Conservation (phyloP, 495 filamentous ascomycete species). For the Recurvomyces mirabilis region DNA sequence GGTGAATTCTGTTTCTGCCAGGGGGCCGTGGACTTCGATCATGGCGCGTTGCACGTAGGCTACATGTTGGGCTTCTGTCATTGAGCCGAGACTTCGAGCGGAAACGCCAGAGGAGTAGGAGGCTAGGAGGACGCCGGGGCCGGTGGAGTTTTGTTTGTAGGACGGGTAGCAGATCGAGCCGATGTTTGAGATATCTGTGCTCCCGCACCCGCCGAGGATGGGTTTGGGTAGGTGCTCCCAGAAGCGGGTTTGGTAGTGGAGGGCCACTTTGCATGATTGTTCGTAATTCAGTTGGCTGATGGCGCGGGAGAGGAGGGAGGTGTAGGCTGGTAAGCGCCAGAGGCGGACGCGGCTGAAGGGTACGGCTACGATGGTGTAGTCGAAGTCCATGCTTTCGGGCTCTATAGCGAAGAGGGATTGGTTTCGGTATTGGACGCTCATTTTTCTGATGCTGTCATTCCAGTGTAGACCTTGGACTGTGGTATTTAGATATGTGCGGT, state of each 20-base stretch:
- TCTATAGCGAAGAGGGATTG: constrained; percentile 17
- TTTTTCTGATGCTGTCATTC: constrained; percentile 26
- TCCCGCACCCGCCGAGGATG: constrained; percentile 52
- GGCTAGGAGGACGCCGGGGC: constrained; percentile 52
- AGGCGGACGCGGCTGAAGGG: constrained; percentile 46
- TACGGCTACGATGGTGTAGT: constrained; percentile 53
- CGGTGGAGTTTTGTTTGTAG: constrained; percentile 50
- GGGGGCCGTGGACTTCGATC: constrained; percentile 48
- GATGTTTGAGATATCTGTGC: constrained; percentile 47
- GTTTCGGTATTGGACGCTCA: constrained; percentile 18
- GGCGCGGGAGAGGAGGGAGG: constrained; percentile 43
- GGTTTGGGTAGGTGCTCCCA: constrained; percentile 54
- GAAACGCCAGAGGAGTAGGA: constrained; percentile 40
- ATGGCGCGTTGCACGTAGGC: constrained; percentile 46
- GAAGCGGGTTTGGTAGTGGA: constrained; percentile 54
- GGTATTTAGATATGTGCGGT: constrained; percentile 43
- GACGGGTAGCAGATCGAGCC: constrained; percentile 52
- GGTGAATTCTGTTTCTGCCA: constrained; percentile 46
- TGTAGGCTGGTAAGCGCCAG: constrained; percentile 35
- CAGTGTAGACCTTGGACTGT: constrained; percentile 38
- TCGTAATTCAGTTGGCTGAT: constrained; percentile 49
- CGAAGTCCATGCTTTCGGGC: constrained; percentile 35
- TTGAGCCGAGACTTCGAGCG: constrained; percentile 35
- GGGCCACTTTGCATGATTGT: constrained; percentile 51
- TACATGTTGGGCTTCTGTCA: constrained; percentile 44